phyloP scores from a whole-genome alignment of 352 stramenopile species.

The Globisporangium nodosum region DNA sequence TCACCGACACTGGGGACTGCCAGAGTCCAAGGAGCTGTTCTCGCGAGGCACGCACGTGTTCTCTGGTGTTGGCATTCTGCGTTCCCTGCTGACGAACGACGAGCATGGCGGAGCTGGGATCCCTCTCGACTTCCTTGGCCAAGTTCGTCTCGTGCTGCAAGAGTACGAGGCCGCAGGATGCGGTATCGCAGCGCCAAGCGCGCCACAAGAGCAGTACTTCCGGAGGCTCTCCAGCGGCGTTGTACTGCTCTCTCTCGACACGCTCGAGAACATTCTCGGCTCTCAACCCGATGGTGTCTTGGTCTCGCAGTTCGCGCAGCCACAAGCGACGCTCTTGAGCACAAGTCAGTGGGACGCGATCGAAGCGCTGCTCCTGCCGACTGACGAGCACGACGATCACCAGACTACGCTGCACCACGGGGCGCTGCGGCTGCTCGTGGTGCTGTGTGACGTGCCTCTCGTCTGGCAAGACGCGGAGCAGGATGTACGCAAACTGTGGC shows the following conservation, averaged over 20 bases:
- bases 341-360: slow-evolving; percentile 27
- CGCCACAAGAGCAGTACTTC: slow-evolving; percentile 20
- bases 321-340: slow-evolving; percentile 25
- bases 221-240: slow-evolving; percentile 19
- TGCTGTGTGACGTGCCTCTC: slow-evolving; percentile 55
- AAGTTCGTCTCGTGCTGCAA: slow-evolving; percentile 19
- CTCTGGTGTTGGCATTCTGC: slow-evolving; percentile 29
- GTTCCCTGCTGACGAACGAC: slow-evolving; percentile 21
- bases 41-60: slow-evolving; percentile 40
- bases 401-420: not conserved
- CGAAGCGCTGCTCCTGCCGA: slow-evolving; percentile 15
- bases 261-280: slow-evolving; percentile 24
- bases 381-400: not conserved
- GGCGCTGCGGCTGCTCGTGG: slow-evolving; percentile 18
- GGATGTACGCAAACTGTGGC: slow-evolving; percentile 15
- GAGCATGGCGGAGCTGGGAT: slow-evolving; percentile 12
- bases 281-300: not conserved
- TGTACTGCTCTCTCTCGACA: slow-evolving; percentile 34
- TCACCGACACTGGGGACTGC: slow-evolving; percentile 33
- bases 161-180: slow-evolving; percentile 42
- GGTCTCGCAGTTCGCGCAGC: slow-evolving; percentile 17
- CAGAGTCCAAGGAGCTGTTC: slow-evolving; percentile 24
- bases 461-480: slow-evolving; percentile 24
- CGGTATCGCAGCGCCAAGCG: slow-evolving; percentile 3
- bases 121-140: slow-evolving; percentile 23